Base-by-base conservation (phyloP, 306 rosid genomes). In the Acacia confusa region DNA sequence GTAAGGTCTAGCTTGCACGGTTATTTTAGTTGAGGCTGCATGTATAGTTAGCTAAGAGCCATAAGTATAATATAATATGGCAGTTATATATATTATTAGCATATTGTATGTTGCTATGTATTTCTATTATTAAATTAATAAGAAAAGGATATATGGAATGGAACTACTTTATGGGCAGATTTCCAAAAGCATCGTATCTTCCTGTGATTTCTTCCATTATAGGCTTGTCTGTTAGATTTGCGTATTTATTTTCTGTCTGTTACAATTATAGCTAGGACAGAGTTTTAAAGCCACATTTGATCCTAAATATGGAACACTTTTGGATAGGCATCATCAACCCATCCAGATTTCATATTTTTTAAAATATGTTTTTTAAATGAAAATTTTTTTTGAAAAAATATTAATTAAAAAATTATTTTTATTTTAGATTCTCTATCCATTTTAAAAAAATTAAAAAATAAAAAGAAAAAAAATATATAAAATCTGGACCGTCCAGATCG, bases 1-100 rank as follows among this genome's bases (percentile, higher is more conserved):
- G 64, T 41, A 81, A 48, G 32, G 88, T 88, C 64, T 91, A 81
- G 68, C 6, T 47, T 47, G 52, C 52, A 47, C 5, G 52, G 4
- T 47, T 47, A 47, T 47, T 64, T 47, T 64, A 64, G 22, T 8
- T 71, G 17, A 38, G 60, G 28, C 58, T 44, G 58, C 6, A 25
- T 45, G 19, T 50, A 10, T 60, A 60, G 32, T 25, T 60, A 60
- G 7, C 8, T 68, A 38, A 55, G 27, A 52, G 14, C 19, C 9
- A 4, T 34, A 34, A 34, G 25, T 16, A 30, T 64, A 32, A 32
- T 8, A 34, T 34, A 20, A 9, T 3, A 19, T 30, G 3, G 40
- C 43, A 65, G n/a, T 63, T 6, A 63, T 65, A 15, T 6, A 63
- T 65, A 15, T 3, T 61, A 27, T 25, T 27, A 61, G 67, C 30